These are phyloP conservation scores for Fusarium domesticum DNA, from an alignment of 2,329 filamentous ascomycete species.

Conservation along the genomic window DNA sequence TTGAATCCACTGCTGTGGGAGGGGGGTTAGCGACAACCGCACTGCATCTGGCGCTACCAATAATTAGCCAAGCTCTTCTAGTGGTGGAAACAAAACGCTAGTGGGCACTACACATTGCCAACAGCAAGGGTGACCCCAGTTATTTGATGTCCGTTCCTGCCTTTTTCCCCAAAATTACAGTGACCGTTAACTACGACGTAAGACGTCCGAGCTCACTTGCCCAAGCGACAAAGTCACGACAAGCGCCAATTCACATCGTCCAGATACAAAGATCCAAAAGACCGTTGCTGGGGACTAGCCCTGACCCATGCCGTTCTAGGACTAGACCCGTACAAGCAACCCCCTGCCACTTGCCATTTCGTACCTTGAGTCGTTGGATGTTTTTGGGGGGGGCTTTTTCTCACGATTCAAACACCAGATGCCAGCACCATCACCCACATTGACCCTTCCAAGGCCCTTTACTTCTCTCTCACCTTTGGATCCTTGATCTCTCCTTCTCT, in stretches of 20 bases:
- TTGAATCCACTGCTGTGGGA: constrained; percentile 7
- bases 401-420: constrained; percentile 26
- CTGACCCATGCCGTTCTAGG: background rate
- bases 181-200: constrained; percentile 11
- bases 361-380: constrained; percentile 16
- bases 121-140: no score
- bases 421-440: constrained; percentile 19
- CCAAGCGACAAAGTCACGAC: background rate
- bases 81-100: no score
- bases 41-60: no score
- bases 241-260: background rate
- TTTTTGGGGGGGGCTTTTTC: constrained; percentile 11
- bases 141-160: constrained; percentile 23
- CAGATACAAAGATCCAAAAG: background rate
- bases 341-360: constrained; percentile 28
- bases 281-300: background rate
- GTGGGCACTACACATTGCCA: no score
- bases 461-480: background rate
- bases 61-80: no score
- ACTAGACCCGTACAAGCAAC: constrained; percentile 9
- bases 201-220: background rate
- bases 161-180: constrained; percentile 33
- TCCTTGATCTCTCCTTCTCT: constrained; percentile 4
- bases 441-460: constrained; percentile 19
- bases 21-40: constrained; percentile 6